Conservation (phyloP, 148 eudicot species). For the Bassia scoparia region DNA sequence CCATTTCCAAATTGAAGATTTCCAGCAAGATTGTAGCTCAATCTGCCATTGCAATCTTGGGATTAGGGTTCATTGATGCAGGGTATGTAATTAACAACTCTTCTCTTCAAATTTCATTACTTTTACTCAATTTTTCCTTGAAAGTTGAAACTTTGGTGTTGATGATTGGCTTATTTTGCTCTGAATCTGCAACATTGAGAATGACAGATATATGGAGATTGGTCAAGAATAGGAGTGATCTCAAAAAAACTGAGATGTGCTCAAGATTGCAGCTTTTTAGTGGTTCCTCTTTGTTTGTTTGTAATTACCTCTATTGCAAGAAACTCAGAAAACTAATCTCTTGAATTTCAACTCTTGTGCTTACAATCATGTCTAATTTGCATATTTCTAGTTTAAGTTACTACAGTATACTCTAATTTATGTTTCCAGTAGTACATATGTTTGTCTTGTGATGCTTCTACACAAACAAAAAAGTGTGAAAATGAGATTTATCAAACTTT, state of each 20-base stretch:
- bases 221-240: slow-evolving; percentile 92
- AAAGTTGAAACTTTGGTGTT: not conserved
- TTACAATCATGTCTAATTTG: no score
- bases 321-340: slow-evolving; percentile 11
- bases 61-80: slow-evolving; percentile 82
- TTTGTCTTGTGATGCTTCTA: no score
- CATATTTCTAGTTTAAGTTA: no score
- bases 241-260: slow-evolving; percentile 58
- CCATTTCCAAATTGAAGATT: slow-evolving; percentile 28
- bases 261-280: slow-evolving; percentile 60
- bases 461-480: no score
- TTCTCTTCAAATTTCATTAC: not conserved
- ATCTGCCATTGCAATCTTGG: slow-evolving; percentile 56
- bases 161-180: not conserved
- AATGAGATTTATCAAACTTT: no score
- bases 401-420: no score
- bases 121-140: not conserved
- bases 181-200: slow-evolving; percentile 1
- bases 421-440: no score
- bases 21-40: slow-evolving; percentile 46
- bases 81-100: slow-evolving; percentile 48
- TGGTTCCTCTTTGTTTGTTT: slow-evolving; percentile 63
- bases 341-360: no score
- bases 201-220: slow-evolving; percentile 82
- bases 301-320: slow-evolving; percentile 43